A percentile compares a stretch with the other conserved stretches of the same genome.
Conservation (phyloP, 73 alveolate genomes). For the Paramecium biaurelia region DNA sequence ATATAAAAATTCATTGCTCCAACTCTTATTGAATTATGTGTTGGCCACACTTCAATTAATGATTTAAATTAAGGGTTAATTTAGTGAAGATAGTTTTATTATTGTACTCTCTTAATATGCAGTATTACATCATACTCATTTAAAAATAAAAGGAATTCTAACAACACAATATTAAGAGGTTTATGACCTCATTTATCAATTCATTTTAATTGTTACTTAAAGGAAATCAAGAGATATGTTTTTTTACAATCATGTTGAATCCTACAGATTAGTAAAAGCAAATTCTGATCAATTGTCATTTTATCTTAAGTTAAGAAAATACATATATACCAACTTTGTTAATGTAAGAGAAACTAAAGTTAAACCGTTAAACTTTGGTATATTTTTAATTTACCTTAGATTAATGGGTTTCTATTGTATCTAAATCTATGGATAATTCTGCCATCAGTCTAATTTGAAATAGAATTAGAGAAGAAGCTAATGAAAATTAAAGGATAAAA, state of each 20-base stretch:
- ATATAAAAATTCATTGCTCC: not conserved
- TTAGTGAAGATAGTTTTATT: constrained; percentile 35
- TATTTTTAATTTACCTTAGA: not conserved
- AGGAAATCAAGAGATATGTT: not conserved
- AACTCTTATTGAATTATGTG: not conserved
- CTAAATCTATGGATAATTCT: not conserved
- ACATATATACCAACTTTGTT: not conserved
- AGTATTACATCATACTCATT: not conserved
- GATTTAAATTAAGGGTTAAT: not conserved
- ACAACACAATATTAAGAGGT: not conserved
- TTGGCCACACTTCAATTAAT: not conserved
- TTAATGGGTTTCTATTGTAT: constrained; percentile 37
- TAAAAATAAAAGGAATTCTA: constrained; percentile 2
- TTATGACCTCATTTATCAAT: not conserved
- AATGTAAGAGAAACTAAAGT: constrained; percentile 8
- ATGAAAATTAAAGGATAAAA: not conserved
- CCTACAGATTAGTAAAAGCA: not conserved
- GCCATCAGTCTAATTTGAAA: constrained; percentile 35
- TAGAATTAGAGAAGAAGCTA: not conserved
- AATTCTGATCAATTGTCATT: not conserved
- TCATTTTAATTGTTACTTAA: not conserved
- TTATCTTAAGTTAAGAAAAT: constrained; percentile 31
- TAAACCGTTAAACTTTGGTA: not conserved
- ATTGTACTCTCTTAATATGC: not conserved
- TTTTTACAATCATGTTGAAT: not conserved